Percentiles rank a stretch among this genome's conserved stretches.
These are phyloP conservation scores for fission yeast (Schizosaccharomyces pombe) DNA, from an alignment of 805 yeast species.

Conservation along the genomic window DNA sequence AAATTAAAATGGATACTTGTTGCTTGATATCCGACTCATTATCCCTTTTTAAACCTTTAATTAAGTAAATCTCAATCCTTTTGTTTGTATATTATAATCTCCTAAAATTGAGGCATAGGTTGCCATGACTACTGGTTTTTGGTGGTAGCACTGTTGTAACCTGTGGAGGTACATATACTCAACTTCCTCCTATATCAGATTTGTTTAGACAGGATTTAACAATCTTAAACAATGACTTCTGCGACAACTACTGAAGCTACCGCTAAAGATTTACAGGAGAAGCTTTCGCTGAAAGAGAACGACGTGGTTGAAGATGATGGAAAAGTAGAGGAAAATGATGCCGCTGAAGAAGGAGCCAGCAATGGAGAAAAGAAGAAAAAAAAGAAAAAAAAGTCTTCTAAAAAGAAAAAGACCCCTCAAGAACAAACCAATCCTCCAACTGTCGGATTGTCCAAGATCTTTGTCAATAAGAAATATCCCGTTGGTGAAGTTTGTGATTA, in stretches of 20 bases:
- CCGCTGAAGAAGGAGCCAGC: no score
- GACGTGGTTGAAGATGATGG: background rate
- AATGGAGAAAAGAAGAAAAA: conserved; percentile 22
- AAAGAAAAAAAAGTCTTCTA: conserved; percentile 26
- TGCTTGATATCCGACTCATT: no score
- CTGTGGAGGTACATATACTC: no score
- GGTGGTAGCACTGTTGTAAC: no score
- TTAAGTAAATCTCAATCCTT: no score
- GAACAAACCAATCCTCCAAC: conserved; percentile 25
- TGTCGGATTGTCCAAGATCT: conserved; percentile 40
- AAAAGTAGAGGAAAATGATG: background rate
- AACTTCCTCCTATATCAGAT: no score
- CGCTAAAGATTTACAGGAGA: background rate
- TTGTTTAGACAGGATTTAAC: no score
- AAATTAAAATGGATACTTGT: no score
- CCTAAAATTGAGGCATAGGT: no score
- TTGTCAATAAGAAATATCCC: conserved; percentile 53
- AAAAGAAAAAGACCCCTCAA: conserved; percentile 19
- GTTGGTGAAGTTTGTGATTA: conserved; percentile 77
- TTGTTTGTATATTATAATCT: no score
- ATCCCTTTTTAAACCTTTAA: no score
- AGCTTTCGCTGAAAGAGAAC: background rate
- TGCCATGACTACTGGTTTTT: no score
- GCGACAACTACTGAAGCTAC: background rate
- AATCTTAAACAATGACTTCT: background rate